Evolutionary conservation across 129 eudicot genomes (phyloP), one percentile per base, ranked within the genome.

Genomic region (Silybum marianum): DNA sequence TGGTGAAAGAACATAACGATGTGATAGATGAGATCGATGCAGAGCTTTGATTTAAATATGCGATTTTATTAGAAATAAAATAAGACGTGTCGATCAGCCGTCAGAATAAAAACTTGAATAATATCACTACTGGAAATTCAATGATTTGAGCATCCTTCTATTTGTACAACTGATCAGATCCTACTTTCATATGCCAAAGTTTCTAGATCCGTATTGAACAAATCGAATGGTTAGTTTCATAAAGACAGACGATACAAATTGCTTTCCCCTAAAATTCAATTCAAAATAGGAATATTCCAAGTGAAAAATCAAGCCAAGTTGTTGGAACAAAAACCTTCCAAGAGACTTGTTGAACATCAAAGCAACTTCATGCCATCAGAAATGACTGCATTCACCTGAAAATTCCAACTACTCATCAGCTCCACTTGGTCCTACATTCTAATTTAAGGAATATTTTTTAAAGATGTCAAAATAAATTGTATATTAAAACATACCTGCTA

Each of bases 21-120:
- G 30, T 88, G 2, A 63, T 87, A 3, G 66, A 62, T 46, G 86
- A 90, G 71, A 67, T 90, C 9, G 90, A 87, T 66, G 84, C 91
- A 4, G 85, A 90, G 78, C 38, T 90, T 71, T 90, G 77, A 32
- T 63, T 4, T 58, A 18, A 58, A 58, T 18, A 58, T 58, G 66
- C 2, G 23, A 6, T 58, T 58, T 58, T 18, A 58, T 58, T 58
- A 18, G 24, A 58, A 58, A 6, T 58, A 0, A 32, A 32, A 32
- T 32, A 32, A 32, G 36, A 32, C n/a, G n/a, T 32, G 6, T 32
- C 36, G 0, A 7, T 16, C 21, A 0, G 7, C 3, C 62, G 63
- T 16, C 18, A 48, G 13, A 48, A 51, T 48, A 13, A 48, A 48
- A 48, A 48, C 62, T 13, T 51, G 22, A 16, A 16, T 18, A 54